phyloP scores from a whole-genome alignment of 495 filamentous ascomycete genomes.

The Talaromyces nanjingensis region DNA sequence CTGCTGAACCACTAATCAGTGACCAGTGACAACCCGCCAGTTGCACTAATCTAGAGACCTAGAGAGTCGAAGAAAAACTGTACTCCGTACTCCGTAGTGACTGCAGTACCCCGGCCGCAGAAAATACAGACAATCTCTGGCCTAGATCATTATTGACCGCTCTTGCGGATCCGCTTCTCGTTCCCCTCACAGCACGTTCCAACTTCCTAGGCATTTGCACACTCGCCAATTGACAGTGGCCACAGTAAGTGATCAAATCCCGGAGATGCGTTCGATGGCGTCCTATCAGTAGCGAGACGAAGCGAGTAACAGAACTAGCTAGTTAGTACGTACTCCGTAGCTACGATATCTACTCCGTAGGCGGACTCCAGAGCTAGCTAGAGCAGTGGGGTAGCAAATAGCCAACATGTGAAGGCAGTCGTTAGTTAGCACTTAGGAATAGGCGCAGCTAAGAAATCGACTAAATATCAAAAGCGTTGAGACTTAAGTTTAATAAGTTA shows the following conservation, averaged over 20 bases:
- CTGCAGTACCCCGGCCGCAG: too few relatives aligned
- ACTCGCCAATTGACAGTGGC: neutral
- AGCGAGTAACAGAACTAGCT: neutral
- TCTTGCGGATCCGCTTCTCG: neutral
- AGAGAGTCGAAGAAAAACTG: neutral
- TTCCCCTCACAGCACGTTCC: neutral
- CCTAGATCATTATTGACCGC: neutral
- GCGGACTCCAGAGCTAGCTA: neutral
- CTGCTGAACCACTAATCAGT: neutral
- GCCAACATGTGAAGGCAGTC: neutral
- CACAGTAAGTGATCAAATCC: neutral
- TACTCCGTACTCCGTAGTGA: too few relatives aligned
- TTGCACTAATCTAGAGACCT: neutral
- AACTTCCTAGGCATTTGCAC: neutral
- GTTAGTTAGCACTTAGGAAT: neutral
- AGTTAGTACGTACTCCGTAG: too few relatives aligned
- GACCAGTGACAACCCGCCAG: neutral
- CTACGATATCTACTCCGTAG: neutral
- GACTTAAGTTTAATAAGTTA: neutral
- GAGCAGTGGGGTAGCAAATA: neutral
- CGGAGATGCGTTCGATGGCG: neutral
- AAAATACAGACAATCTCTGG: neutral
- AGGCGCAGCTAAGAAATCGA: neutral
- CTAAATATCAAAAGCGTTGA: neutral
- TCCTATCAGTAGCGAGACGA: neutral